These are phyloP conservation scores for Diospyros kaki DNA, from an alignment of 148 eudicot genomes.

Conservation along the genomic window DNA sequence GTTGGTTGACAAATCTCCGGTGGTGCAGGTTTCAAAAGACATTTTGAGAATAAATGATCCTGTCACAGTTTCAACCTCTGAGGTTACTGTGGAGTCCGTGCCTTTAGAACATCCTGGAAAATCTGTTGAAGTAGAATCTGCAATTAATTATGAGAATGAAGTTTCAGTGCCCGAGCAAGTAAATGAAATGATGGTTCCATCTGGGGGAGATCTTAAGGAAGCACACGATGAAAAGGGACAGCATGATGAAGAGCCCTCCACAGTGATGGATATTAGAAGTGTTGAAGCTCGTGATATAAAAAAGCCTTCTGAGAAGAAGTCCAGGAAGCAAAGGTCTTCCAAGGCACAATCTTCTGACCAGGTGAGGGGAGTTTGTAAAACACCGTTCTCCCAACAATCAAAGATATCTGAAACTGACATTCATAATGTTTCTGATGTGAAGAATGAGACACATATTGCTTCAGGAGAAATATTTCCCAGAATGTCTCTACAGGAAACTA, in stretches of 20 bases:
- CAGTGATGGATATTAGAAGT: slow-evolving; percentile 41
- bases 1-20: slow-evolving; percentile 17
- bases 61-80: slow-evolving; percentile 18
- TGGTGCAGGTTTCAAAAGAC: slow-evolving; percentile 25
- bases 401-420: slow-evolving; percentile 41
- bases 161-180: slow-evolving; percentile 20
- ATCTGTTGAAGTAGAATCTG: slow-evolving; percentile 20
- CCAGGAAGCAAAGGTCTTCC: slow-evolving; percentile 69
- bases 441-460: slow-evolving; percentile 23
- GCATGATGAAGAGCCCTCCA: slow-evolving; percentile 25
- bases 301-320: slow-evolving; percentile 72
- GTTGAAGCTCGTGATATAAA: slow-evolving; percentile 48
- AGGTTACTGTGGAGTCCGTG: slow-evolving; percentile 11
- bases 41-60: slow-evolving; percentile 19
- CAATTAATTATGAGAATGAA: slow-evolving; percentile 18
- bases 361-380: slow-evolving; percentile 45
- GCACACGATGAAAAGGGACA: slow-evolving; percentile 25
- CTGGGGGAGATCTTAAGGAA: slow-evolving; percentile 18
- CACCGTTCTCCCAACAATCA: slow-evolving; percentile 29
- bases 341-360: slow-evolving; percentile 64
- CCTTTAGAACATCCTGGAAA: slow-evolving; percentile 21
- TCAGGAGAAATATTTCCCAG: slow-evolving; percentile 17
- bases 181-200: slow-evolving; percentile 17
- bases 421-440: slow-evolving; percentile 17
- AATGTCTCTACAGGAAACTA: slow-evolving; percentile 16